These are phyloP conservation scores for Tinospora cordifolia DNA, from an alignment of 164 flowering plant species.

Conservation along the genomic window DNA sequence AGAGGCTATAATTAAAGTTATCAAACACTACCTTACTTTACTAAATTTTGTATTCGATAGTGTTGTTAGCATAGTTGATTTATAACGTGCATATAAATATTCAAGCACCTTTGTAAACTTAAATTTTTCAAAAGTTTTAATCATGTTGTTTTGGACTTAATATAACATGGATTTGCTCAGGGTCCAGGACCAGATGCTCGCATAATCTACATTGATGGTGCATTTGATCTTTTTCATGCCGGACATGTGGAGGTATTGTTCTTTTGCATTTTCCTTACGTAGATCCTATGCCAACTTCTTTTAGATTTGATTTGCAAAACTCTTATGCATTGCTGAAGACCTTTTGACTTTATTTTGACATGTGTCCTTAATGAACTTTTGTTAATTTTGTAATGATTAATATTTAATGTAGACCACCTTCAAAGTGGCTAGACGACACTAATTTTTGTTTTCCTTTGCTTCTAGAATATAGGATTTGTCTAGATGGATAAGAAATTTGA, in stretches of 20 bases:
- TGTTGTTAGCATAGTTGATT: too few relatives aligned
- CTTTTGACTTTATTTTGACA: neutral
- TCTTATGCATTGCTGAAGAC: too few relatives aligned
- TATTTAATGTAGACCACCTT: too few relatives aligned
- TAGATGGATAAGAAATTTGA: neutral
- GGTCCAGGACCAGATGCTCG: conserved; percentile 88
- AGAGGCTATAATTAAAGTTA: too few relatives aligned
- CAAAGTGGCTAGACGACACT: too few relatives aligned
- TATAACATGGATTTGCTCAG: conserved; percentile 28
- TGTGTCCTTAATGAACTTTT: neutral
- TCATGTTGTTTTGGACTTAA: neutral
- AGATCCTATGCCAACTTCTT: neutral
- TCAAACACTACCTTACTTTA: too few relatives aligned
- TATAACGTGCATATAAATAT: too few relatives aligned
- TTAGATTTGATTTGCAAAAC: neutral
- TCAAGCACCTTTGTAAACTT: neutral
- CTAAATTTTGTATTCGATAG: too few relatives aligned
- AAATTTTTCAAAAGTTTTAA: neutral
- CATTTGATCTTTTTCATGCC: conserved; percentile 98
- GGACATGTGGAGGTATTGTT: conserved; percentile 94
- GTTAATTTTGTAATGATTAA: too few relatives aligned
- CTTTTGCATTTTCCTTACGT: neutral
- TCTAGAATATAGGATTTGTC: too few relatives aligned
- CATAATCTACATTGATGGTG: conserved; percentile 89
- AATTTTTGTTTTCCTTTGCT: too few relatives aligned